Percentiles rank a stretch among this genome's conserved stretches.
phyloP scores from a whole-genome alignment of 257 asterid genomes.

The Cynanchum wilfordii region DNA sequence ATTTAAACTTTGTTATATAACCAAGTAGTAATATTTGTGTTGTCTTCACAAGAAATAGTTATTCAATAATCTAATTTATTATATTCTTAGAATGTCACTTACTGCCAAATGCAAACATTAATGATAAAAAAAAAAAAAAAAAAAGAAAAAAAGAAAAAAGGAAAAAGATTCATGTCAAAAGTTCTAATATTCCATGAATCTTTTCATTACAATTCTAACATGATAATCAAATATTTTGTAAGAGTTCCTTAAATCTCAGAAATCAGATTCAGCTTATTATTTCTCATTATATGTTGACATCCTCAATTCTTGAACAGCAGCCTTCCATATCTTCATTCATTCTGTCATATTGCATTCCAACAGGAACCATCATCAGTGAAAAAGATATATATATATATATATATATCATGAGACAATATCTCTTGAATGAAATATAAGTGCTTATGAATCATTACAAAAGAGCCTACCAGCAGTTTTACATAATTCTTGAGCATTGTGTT shows the following conservation, averaged over 20 bases:
- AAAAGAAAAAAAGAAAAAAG: too few relatives aligned
- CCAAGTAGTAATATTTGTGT: too few relatives aligned
- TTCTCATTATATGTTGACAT: background rate
- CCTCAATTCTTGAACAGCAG: conserved; percentile 5
- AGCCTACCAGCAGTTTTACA: background rate
- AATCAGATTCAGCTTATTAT: background rate
- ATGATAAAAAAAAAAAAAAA: too few relatives aligned
- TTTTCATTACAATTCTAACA: background rate
- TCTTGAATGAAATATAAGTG: background rate
- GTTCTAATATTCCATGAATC: background rate
- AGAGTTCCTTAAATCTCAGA: background rate
- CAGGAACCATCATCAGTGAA: too few relatives aligned
- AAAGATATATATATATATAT: too few relatives aligned
- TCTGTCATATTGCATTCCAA: conserved; percentile 3
- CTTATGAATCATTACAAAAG: background rate
- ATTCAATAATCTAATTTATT: background rate
- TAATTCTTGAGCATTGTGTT: too few relatives aligned
- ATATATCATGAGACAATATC: background rate
- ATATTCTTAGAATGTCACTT: background rate
- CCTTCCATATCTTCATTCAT: conserved; percentile 5
- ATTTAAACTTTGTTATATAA: too few relatives aligned
- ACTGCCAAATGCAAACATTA: background rate
- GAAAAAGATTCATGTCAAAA: background rate
- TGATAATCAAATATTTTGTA: background rate
- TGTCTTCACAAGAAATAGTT: too few relatives aligned